phyloP scores from a whole-genome alignment of 1,284 basidiomycete species.

The Ustanciosporium gigantosporum region DNA sequence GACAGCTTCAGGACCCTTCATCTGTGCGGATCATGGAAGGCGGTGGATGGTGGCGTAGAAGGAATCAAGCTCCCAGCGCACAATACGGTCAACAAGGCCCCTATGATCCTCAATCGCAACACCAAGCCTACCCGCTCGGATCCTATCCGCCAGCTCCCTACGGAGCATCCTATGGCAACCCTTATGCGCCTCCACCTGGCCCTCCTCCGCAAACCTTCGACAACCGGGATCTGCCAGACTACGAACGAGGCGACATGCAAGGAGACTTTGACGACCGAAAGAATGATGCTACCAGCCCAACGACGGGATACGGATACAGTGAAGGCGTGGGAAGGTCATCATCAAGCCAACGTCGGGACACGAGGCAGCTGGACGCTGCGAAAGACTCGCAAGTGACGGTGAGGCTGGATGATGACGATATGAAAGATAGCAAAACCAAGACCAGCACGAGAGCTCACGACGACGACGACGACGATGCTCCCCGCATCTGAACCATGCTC shows the following conservation, averaged over 20 bases:
- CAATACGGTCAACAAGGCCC: slow-evolving; percentile 17
- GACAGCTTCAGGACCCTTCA: slow-evolving; percentile 41
- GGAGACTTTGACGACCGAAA: slow-evolving; percentile 38
- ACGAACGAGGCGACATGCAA: slow-evolving; percentile 24
- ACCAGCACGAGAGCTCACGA: slow-evolving; percentile 5
- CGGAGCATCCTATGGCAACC: too few species aligned
- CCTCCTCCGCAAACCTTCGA: slow-evolving; percentile 8
- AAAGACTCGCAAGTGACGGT: slow-evolving; percentile 34
- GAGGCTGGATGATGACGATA: slow-evolving; percentile 17
- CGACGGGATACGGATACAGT: slow-evolving; percentile 10
- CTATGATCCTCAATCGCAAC: slow-evolving; percentile 34
- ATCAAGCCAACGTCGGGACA: slow-evolving; percentile 18
- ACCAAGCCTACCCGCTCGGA: slow-evolving; percentile 11
- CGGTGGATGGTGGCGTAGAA: slow-evolving; percentile 21
- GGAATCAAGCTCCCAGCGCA: slow-evolving; percentile 25
- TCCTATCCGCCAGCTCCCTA: slow-evolving; percentile 33
- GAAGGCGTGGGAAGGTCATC: slow-evolving; percentile 13
- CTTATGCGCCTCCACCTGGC: slow-evolving; percentile 21
- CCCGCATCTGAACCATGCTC: slow-evolving; percentile 24
- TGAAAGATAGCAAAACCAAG: slow-evolving; percentile 2
- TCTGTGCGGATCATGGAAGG: slow-evolving; percentile 25
- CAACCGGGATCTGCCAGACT: slow-evolving; percentile 26
- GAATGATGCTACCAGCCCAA: slow-evolving; percentile 23
- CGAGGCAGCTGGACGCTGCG: slow-evolving; percentile 24
- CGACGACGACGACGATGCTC: slow-evolving; percentile 27